Percentiles rank a stretch among this genome's conserved stretches.
Evolutionary conservation across 2,329 filamentous ascomycete genomes (phyloP).

Genomic region (Pezicula neosporulosa): DNA sequence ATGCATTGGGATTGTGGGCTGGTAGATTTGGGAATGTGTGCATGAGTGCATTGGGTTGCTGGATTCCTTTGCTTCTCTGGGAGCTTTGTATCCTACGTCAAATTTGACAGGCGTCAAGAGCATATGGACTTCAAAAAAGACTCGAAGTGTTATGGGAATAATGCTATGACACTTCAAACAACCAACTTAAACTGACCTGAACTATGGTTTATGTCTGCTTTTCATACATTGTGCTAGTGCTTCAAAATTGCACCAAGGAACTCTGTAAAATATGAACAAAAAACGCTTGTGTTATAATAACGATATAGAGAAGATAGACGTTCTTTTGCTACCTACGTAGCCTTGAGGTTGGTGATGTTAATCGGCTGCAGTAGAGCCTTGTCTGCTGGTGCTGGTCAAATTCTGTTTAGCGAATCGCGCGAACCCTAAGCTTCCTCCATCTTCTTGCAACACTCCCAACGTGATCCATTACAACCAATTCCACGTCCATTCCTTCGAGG

Average conservation of each 20-base stretch:
- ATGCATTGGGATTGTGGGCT: slow-evolving; percentile 16
- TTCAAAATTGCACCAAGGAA: background rate
- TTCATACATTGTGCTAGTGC: no score
- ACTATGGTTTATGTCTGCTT: background rate
- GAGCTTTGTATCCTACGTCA: slow-evolving; percentile 64
- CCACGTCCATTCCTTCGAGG: slow-evolving; percentile 2
- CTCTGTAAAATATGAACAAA: background rate
- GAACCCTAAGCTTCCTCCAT: slow-evolving; percentile 3
- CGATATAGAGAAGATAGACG: no score
- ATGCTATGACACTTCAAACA: slow-evolving; percentile 17
- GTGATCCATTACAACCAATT: background rate
- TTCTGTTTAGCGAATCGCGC: slow-evolving; percentile 3
- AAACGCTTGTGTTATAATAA: background rate
- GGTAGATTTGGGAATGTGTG: slow-evolving; percentile 38
- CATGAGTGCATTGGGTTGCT: slow-evolving; percentile 51
- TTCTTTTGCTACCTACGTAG: no score
- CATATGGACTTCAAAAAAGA: slow-evolving; percentile 56
- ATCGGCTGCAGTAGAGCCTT: background rate
- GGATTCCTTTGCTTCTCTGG: slow-evolving; percentile 55
- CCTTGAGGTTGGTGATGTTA: background rate
- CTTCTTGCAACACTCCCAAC: background rate
- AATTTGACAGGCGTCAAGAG: slow-evolving; percentile 60
- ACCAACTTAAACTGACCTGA: background rate
- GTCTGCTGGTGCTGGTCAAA: background rate
- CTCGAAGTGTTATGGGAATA: slow-evolving; percentile 14